A percentile compares a stretch with the other conserved stretches of the same genome.
Evolutionary conservation across 352 stramenopile genomes (phyloP).

Genomic region (Phytophthora idaei): DNA sequence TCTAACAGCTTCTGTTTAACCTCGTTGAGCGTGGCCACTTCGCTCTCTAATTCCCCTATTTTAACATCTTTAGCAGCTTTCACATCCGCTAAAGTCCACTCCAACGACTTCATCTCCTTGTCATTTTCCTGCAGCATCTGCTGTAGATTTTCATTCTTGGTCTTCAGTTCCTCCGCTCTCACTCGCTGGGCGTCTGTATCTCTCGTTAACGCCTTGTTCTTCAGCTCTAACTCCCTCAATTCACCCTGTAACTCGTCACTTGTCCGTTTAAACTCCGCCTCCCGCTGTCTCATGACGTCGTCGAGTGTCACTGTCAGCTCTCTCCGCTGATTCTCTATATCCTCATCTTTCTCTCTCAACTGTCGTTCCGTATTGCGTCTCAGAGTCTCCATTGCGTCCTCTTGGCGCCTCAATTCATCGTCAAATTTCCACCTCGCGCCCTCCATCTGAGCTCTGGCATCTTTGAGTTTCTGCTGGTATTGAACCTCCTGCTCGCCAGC

Average conservation of each 20-base stretch:
- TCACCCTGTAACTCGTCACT: slow-evolving; percentile 52
- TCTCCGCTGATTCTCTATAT: slow-evolving; percentile 71
- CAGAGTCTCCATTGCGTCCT: slow-evolving; percentile 65
- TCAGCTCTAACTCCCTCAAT: slow-evolving; percentile 65
- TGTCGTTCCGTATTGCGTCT: slow-evolving; percentile 57
- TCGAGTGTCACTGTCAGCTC: slow-evolving; percentile 81
- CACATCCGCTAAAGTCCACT: slow-evolving; percentile 76
- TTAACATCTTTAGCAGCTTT: slow-evolving; percentile 60
- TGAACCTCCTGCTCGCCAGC: slow-evolving; percentile 53
- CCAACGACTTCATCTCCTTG: slow-evolving; percentile 66
- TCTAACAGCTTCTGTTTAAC: slow-evolving; percentile 82
- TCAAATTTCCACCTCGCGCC: slow-evolving; percentile 78
- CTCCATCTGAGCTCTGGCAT: slow-evolving; percentile 74
- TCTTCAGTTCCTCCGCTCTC: slow-evolving; percentile 58
- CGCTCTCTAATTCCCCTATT: slow-evolving; percentile 67
- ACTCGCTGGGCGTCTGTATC: slow-evolving; percentile 53
- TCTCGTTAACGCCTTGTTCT: slow-evolving; percentile 48
- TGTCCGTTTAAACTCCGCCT: slow-evolving; percentile 59
- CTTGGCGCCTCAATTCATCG: slow-evolving; percentile 62
- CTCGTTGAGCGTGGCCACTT: slow-evolving; percentile 61
- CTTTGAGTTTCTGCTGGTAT: slow-evolving; percentile 79
- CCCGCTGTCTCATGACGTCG: slow-evolving; percentile 71
- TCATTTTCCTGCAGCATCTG: slow-evolving; percentile 63
- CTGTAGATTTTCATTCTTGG: slow-evolving; percentile 73
- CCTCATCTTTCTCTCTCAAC: slow-evolving; percentile 80